These are phyloP conservation scores for Osmanthus fragrans DNA, from an alignment of 257 asterid species.

Conservation along the genomic window DNA sequence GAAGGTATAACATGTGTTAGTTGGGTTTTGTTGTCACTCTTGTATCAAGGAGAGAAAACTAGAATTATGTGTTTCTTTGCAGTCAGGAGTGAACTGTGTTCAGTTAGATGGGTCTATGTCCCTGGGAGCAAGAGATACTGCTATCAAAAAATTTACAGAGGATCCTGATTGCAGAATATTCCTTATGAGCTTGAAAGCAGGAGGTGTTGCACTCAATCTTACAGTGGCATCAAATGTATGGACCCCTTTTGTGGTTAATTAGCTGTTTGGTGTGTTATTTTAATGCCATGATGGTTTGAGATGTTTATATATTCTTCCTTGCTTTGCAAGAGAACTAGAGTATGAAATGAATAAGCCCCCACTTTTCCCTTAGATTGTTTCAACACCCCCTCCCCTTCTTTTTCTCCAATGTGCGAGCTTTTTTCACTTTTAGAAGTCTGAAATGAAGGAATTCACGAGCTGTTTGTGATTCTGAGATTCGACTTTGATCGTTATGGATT, in stretches of 20 bases:
- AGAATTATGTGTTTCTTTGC: constrained; percentile 22
- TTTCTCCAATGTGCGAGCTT: background rate
- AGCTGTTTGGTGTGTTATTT: background rate
- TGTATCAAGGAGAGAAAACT: constrained; percentile 8
- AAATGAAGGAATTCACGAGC: background rate
- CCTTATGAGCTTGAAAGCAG: constrained; percentile 94
- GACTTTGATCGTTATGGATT: too few species aligned
- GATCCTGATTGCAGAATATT: constrained; percentile 89
- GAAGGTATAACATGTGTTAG: constrained; percentile 49
- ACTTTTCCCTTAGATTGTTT: background rate
- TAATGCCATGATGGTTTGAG: background rate
- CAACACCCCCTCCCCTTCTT: background rate
- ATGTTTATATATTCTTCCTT: background rate
- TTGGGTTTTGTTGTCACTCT: constrained; percentile 19
- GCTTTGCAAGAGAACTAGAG: constrained; percentile 2
- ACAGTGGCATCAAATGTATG: constrained; percentile 92
- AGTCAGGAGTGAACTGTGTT: constrained; percentile 84
- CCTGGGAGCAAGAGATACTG: constrained; percentile 78
- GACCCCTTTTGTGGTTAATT: constrained; percentile 20
- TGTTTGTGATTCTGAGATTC: background rate
- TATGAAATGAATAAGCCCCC: background rate
- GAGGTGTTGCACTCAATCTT: constrained; percentile 97
- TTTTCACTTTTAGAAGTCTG: constrained; percentile 3
- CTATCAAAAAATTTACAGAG: constrained; percentile 68
- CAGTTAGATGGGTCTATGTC: constrained; percentile 89